These are phyloP conservation scores for Coprinopsis cinerea DNA, from an alignment of 768 basidiomycete species.

Conservation along the genomic window DNA sequence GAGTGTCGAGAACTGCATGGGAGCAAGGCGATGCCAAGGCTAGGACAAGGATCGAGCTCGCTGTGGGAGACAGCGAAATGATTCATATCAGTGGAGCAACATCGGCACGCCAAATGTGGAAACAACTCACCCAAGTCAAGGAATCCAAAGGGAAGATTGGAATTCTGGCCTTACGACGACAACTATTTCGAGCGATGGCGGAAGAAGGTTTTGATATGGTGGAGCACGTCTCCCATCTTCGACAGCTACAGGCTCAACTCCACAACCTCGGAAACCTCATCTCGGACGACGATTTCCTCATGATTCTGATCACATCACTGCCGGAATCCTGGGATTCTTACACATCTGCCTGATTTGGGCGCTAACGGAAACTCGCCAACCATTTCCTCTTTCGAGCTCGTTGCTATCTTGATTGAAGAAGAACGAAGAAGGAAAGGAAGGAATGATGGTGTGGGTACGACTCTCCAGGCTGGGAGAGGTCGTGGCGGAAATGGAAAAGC, in stretches of 20 bases:
- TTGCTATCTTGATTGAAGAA: slow-evolving; percentile 21
- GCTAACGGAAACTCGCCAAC: slow-evolving; percentile 15
- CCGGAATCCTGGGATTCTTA: slow-evolving; percentile 24
- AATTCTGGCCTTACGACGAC: slow-evolving; percentile 17
- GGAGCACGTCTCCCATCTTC: slow-evolving; percentile 19
- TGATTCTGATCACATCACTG: slow-evolving; percentile 24
- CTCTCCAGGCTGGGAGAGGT: not conserved
- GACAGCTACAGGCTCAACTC: slow-evolving; percentile 20
- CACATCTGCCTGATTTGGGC: slow-evolving; percentile 19
- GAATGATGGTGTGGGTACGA: not conserved
- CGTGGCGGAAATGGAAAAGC: not conserved
- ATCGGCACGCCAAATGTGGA: slow-evolving; percentile 22
- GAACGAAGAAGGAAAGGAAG: not conserved
- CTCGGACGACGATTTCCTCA: slow-evolving; percentile 24
- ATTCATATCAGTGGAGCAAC: slow-evolving; percentile 20
- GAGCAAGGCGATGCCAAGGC: slow-evolving; percentile 17
- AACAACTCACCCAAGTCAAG: slow-evolving; percentile 21
- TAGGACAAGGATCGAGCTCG: slow-evolving; percentile 17
- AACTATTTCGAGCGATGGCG: slow-evolving; percentile 18
- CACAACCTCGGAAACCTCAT: slow-evolving; percentile 19
- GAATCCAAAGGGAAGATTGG: slow-evolving; percentile 21
- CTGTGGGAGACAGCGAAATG: slow-evolving; percentile 20
- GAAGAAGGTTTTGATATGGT: slow-evolving; percentile 23
- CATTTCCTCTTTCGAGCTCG: slow-evolving; percentile 16
- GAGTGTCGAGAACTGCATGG: slow-evolving; percentile 13